Percentiles rank a stretch among this genome's conserved stretches.
These are phyloP conservation scores for Penicillium sp. DNA, from an alignment of 2,329 filamentous ascomycete species.

Conservation along the genomic window DNA sequence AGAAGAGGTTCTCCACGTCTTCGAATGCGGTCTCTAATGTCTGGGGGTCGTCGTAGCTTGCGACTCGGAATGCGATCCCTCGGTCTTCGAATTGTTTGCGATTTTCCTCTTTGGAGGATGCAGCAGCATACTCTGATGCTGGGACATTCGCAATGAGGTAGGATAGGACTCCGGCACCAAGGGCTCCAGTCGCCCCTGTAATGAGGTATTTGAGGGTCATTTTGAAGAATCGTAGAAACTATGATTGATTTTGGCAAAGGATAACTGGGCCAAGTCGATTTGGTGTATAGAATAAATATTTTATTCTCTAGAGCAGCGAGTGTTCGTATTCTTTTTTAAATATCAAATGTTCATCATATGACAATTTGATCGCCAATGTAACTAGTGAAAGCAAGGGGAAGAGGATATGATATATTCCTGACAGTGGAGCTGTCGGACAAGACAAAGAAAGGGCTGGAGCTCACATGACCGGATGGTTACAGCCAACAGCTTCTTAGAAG, in stretches of 20 bases:
- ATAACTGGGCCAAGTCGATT: background rate
- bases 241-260: background rate
- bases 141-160: slow-evolving; percentile 38
- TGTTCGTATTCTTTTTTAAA: background rate
- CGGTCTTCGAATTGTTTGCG: slow-evolving; percentile 39
- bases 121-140: slow-evolving; percentile 48
- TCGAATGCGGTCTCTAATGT: slow-evolving; percentile 50
- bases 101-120: slow-evolving; percentile 47
- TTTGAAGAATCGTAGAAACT: background rate
- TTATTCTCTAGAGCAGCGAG: background rate
- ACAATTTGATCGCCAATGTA: too few species aligned
- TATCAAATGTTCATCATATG: background rate
- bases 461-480: too few species aligned
- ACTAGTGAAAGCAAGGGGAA: too few species aligned
- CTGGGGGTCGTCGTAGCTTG: slow-evolving; percentile 50
- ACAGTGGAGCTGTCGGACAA: too few species aligned
- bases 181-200: slow-evolving; percentile 39
- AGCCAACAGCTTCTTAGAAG: background rate
- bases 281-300: background rate
- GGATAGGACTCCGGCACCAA: slow-evolving; percentile 34
- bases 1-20: slow-evolving; percentile 54
- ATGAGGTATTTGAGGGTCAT: slow-evolving; percentile 40
- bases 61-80: slow-evolving; percentile 51
- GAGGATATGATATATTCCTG: too few species aligned
- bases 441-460: too few species aligned